A percentile compares a stretch with the other conserved stretches of the same genome.
Evolutionary conservation across 192 early-diverging fungal genomes (phyloP).

Genomic region (Coemansia reversa): DNA sequence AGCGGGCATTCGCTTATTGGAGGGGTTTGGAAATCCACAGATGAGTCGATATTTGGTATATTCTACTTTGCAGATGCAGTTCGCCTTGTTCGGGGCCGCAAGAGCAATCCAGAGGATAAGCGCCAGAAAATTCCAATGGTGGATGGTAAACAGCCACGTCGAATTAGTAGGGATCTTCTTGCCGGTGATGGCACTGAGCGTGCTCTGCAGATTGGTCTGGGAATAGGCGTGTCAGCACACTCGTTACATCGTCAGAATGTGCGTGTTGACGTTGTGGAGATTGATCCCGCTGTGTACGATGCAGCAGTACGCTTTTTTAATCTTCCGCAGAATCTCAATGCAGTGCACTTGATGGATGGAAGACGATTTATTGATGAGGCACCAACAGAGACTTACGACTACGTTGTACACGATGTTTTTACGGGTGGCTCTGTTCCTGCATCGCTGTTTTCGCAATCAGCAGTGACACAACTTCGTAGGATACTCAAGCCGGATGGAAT

Average conservation of each 20-base stretch:
- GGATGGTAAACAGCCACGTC: neutral
- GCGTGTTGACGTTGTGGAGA: conserved; percentile 77
- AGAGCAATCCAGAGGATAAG: conserved; percentile 15
- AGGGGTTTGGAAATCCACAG: conserved; percentile 66
- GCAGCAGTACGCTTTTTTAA: conserved; percentile 71
- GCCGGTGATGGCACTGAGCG: conserved; percentile 33
- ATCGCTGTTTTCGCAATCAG: conserved; percentile 72
- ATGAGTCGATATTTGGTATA: conserved; percentile 73
- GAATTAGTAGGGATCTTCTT: conserved; percentile 7
- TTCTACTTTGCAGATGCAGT: conserved; percentile 86
- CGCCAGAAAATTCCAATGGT: neutral
- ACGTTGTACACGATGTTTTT: conserved; percentile 91
- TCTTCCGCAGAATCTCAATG: conserved; percentile 56
- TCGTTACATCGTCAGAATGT: conserved; percentile 62
- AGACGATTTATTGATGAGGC: conserved; percentile 68
- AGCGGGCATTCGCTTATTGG: conserved; percentile 88
- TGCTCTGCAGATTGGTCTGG: conserved; percentile 68
- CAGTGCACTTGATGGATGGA: conserved; percentile 71
- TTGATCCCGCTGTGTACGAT: conserved; percentile 74
- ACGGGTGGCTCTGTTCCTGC: conserved; percentile 80
- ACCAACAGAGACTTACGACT: conserved; percentile 64
- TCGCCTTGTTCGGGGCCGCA: conserved; percentile 45
- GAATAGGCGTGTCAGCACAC: conserved; percentile 74
- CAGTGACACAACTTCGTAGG: conserved; percentile 60
- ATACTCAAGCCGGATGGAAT: conserved; percentile 76